A percentile compares a stretch with the other conserved stretches of the same genome.
Conservation (phyloP, 1,284 basidiomycete species). For the Bondarzewia mesenterica region DNA sequence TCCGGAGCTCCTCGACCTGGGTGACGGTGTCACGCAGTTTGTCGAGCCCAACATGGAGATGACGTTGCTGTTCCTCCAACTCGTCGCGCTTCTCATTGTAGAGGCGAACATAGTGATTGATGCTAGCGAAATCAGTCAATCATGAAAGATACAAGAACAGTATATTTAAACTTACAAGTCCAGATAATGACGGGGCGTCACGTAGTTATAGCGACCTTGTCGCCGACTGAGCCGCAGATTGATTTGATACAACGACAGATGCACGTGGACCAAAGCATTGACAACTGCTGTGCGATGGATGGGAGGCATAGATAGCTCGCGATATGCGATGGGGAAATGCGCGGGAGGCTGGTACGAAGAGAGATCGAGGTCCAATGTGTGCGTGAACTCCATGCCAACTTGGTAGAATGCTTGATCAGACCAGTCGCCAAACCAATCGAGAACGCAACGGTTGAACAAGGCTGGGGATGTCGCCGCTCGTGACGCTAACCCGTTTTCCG, state of each 20-base stretch:
- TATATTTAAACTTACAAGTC: conserved; percentile 76
- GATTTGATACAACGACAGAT: conserved; percentile 84
- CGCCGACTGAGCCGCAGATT: conserved; percentile 85
- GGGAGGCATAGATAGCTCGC: conserved; percentile 75
- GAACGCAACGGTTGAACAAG: conserved; percentile 94
- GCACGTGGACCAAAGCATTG: conserved; percentile 91
- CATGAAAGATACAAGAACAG: conserved; percentile 10
- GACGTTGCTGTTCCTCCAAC: conserved; percentile 97
- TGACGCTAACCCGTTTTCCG: conserved; percentile 90
- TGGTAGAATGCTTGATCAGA: conserved; percentile 96
- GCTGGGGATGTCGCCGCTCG: conserved; percentile 96
- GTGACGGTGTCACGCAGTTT: conserved; percentile 94
- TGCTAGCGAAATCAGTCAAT: conserved; percentile 38
- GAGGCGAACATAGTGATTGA: conserved; percentile 96
- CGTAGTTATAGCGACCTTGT: conserved; percentile 91
- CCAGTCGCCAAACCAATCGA: conserved; percentile 99
- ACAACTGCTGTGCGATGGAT: conserved; percentile 82
- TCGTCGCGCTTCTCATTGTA: conserved; percentile 98
- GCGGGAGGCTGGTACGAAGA: conserved; percentile 70
- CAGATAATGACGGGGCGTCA: conserved; percentile 97
- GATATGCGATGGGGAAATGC: conserved; percentile 85
- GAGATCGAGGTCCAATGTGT: conserved; percentile 84
- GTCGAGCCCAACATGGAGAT: conserved; percentile 96
- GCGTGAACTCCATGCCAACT: conserved; percentile 92
- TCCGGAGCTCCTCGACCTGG: conserved; percentile 93